A percentile compares a stretch with the other conserved stretches of the same genome.
Conservation (phyloP, 78 protist genomes). For the Dictyostelium capitatum region DNA sequence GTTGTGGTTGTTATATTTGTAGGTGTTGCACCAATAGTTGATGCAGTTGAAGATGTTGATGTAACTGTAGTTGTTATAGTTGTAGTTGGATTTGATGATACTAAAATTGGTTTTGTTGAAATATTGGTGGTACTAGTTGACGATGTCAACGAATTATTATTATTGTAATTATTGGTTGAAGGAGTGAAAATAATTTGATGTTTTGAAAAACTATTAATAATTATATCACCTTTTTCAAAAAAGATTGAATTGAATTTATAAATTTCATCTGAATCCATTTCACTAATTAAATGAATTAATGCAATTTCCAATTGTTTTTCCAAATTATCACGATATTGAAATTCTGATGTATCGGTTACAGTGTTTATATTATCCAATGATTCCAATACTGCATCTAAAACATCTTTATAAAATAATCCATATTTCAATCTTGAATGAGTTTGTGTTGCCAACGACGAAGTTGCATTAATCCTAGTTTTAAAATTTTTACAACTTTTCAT, state of each 20-base stretch:
- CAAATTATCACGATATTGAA: constrained; percentile 63
- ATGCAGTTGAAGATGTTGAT: neutral
- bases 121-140: no score
- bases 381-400: constrained; percentile 20
- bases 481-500: constrained; percentile 59
- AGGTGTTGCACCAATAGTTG: neutral
- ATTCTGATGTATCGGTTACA: constrained; percentile 42
- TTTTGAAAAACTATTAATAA: constrained; percentile 19
- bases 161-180: no score
- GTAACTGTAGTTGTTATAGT: neutral
- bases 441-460: constrained; percentile 49
- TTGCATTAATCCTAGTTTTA: constrained; percentile 72
- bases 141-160: neutral
- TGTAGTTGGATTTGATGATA: neutral
- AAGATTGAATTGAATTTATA: neutral
- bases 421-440: constrained; percentile 38
- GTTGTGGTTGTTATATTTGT: neutral
- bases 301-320: constrained; percentile 73
- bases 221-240: neutral
- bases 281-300: constrained; percentile 49
- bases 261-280: constrained; percentile 37
- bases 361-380: constrained; percentile 42
- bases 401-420: constrained; percentile 10
- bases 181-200: neutral
- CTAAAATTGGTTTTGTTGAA: neutral